These are phyloP conservation scores for Blepharisma undulans DNA, from an alignment of 169 alveolate genomes.

Conservation along the genomic window DNA sequence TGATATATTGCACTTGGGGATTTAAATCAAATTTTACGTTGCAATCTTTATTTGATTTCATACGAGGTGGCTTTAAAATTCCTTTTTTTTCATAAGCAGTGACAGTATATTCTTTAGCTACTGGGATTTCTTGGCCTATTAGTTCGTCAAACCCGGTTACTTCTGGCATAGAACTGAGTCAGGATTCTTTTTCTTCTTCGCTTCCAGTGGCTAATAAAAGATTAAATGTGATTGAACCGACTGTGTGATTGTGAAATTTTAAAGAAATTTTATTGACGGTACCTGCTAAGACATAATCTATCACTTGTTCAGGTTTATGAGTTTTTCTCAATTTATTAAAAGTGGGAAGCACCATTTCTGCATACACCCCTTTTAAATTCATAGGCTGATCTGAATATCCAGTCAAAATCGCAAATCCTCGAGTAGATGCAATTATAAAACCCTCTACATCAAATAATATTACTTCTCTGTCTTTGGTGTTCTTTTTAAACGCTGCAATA, in stretches of 20 bases:
- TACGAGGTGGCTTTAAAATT: background rate
- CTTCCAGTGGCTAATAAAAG: background rate
- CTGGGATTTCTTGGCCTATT: background rate
- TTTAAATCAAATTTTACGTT: background rate
- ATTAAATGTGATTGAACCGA: background rate
- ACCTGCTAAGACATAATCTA: background rate
- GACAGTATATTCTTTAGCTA: too few relatives aligned
- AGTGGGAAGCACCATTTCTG: background rate
- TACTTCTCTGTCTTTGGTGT: background rate
- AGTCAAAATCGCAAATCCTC: background rate
- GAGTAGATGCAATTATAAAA: background rate
- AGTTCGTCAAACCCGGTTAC: background rate
- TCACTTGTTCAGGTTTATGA: background rate
- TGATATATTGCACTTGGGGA: background rate
- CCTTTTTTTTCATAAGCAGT: background rate
- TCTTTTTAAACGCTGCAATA: slow-evolving; percentile 26
- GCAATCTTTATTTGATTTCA: background rate
- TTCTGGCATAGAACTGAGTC: background rate
- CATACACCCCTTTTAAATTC: background rate
- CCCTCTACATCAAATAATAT: background rate
- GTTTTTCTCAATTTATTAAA: slow-evolving; percentile 5
- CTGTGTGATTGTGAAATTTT: background rate
- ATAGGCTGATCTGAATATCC: slow-evolving; percentile 18
- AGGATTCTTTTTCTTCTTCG: background rate
- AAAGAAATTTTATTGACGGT: background rate